Conservation (phyloP, 2,329 filamentous ascomycete genomes). For the Penicillium sp. region DNA sequence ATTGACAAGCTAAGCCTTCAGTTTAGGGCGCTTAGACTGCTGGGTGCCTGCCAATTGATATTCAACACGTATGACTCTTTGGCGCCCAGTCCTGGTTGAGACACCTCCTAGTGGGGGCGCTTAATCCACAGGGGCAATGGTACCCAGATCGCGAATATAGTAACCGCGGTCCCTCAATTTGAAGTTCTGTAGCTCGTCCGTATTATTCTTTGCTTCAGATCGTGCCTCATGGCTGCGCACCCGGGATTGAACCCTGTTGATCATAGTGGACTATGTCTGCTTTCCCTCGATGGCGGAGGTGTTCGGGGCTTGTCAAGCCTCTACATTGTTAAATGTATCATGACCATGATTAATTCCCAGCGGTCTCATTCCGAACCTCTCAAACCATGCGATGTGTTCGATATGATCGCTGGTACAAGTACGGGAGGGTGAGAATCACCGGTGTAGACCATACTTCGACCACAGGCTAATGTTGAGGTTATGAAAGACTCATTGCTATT, state of each 20-base stretch:
- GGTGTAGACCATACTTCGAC: neutral
- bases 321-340: constrained; percentile 38
- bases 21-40: too few relatives aligned
- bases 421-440: constrained; percentile 28
- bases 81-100: too few relatives aligned
- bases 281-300: constrained; percentile 43
- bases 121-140: too few relatives aligned
- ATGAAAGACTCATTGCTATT: constrained; percentile 37
- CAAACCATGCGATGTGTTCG: constrained; percentile 23
- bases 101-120: too few relatives aligned
- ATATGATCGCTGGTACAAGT: constrained; percentile 24
- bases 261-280: constrained; percentile 15
- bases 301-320: constrained; percentile 43
- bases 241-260: constrained; percentile 8
- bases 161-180: too few relatives aligned
- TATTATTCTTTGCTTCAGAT: too few relatives aligned
- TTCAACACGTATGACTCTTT: too few relatives aligned
- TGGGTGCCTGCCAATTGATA: too few relatives aligned
- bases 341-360: constrained; percentile 32
- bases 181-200: too few relatives aligned
- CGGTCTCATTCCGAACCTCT: constrained; percentile 10
- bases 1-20: too few relatives aligned
- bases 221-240: neutral
- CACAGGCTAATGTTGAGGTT: neutral
- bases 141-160: too few relatives aligned